These are phyloP conservation scores for Acer negundo DNA, from an alignment of 345 rosid species.

Conservation along the genomic window DNA sequence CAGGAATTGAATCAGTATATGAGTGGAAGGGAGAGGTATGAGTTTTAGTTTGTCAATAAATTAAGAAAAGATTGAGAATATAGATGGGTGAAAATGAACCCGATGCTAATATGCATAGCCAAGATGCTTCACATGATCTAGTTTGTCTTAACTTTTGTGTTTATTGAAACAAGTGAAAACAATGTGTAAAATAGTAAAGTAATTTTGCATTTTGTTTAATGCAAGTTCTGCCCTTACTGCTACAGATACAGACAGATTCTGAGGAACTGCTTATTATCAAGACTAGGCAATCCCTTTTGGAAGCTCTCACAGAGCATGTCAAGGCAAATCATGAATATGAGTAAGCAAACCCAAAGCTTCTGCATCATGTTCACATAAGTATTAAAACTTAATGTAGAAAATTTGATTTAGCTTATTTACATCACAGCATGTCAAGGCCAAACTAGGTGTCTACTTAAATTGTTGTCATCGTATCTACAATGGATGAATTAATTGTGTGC, in stretches of 20 bases:
- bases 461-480: background rate
- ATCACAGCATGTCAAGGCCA: background rate
- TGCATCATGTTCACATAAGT: conserved; percentile 7
- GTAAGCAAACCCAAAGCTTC: conserved; percentile 56
- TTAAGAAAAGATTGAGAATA: background rate
- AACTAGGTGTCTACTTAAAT: background rate
- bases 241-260: conserved; percentile 78
- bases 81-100: background rate
- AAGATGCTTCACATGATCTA: background rate
- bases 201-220: background rate
- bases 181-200: background rate
- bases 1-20: conserved; percentile 90
- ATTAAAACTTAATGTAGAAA: background rate
- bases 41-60: background rate
- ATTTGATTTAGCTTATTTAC: background rate
- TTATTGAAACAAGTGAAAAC: background rate
- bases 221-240: conserved; percentile 1
- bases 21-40: conserved; percentile 91
- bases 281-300: conserved; percentile 85
- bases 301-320: conserved; percentile 76
- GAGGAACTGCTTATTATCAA: conserved; percentile 92
- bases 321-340: conserved; percentile 95
- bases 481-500: background rate
- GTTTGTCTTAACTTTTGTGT: background rate
- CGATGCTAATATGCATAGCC: background rate